phyloP scores from a whole-genome alignment of 495 filamentous ascomycete species.

The Xeromyces bisporus region DNA sequence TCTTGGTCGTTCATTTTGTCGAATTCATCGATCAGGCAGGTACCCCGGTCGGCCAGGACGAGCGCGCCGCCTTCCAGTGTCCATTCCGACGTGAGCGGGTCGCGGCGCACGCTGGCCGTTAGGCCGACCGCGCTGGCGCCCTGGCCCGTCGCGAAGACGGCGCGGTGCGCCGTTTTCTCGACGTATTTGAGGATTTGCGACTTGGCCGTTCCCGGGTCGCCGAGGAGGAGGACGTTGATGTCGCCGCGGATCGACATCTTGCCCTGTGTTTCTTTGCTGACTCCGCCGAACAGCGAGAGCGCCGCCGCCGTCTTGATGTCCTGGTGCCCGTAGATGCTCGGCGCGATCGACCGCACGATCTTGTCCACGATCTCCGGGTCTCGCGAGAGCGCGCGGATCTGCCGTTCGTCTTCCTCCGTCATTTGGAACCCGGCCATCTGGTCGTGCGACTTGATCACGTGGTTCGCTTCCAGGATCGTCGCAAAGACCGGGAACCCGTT shows the following conservation, averaged over 20 bases:
- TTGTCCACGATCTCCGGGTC: constrained; percentile 92
- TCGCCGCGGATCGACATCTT: constrained; percentile 87
- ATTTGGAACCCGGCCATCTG: constrained; percentile 94
- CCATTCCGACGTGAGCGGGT: constrained; percentile 94
- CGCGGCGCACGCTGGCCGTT: constrained; percentile 87
- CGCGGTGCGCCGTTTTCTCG: constrained; percentile 91
- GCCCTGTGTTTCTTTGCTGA: constrained; percentile 76
- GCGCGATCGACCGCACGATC: constrained; percentile 85
- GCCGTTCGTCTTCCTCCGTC: constrained; percentile 86
- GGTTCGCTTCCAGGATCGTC: constrained; percentile 93
- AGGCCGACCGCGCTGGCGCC: constrained; percentile 96
- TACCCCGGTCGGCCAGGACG: constrained; percentile 87
- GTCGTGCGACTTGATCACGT: constrained; percentile 92
- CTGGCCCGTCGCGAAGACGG: constrained; percentile 96
- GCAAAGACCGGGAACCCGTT: constrained; percentile 99
- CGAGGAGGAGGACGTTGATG: constrained; percentile 94
- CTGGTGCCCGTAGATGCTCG: constrained; percentile 90
- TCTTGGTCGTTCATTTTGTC: constrained; percentile 99
- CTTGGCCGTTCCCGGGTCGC: constrained; percentile 96
- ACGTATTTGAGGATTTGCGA: constrained; percentile 97
- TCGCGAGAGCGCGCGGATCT: constrained; percentile 70
- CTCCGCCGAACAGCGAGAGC: constrained; percentile 86
- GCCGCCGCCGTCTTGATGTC: constrained; percentile 98
- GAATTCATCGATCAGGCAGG: constrained; percentile 97
- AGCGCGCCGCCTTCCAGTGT: constrained; percentile 93